phyloP scores from a whole-genome alignment of 768 basidiomycete genomes.

The Suillus americanus region DNA sequence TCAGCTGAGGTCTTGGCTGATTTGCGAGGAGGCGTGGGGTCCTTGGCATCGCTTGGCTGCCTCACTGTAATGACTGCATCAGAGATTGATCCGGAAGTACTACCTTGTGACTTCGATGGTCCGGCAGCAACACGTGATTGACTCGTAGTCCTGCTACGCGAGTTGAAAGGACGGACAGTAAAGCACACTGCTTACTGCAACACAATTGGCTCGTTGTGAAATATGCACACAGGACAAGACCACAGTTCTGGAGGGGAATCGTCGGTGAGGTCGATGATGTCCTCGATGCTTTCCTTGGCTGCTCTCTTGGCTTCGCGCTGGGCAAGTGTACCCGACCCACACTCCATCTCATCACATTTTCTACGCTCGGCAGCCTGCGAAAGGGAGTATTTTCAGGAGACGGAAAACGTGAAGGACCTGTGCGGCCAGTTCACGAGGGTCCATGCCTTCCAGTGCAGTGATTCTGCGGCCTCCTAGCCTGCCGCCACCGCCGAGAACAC shows the following conservation, averaged over 20 bases:
- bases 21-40: not conserved
- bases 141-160: not conserved
- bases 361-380: conserved; percentile 84
- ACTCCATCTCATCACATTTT: conserved; percentile 69
- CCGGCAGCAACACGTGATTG: not conserved
- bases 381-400: not conserved
- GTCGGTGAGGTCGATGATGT: conserved; percentile 56
- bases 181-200: conserved; percentile 60
- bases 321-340: conserved; percentile 59
- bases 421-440: conserved; percentile 72
- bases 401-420: conserved; percentile 42
- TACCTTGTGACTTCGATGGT: conserved; percentile 27
- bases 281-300: conserved; percentile 60
- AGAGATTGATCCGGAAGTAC: not conserved
- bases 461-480: conserved; percentile 55
- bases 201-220: conserved; percentile 49
- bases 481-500: conserved; percentile 53
- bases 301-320: conserved; percentile 69
- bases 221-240: conserved; percentile 57
- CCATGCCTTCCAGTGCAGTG: conserved; percentile 40
- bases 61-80: not conserved
- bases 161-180: conserved; percentile 31
- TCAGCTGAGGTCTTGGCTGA: not conserved
- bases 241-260: conserved; percentile 33
- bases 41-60: conserved; percentile 9